Evolutionary conservation across 768 basidiomycete genomes (phyloP).

Genomic region (Clitopilus passeckerianus): DNA sequence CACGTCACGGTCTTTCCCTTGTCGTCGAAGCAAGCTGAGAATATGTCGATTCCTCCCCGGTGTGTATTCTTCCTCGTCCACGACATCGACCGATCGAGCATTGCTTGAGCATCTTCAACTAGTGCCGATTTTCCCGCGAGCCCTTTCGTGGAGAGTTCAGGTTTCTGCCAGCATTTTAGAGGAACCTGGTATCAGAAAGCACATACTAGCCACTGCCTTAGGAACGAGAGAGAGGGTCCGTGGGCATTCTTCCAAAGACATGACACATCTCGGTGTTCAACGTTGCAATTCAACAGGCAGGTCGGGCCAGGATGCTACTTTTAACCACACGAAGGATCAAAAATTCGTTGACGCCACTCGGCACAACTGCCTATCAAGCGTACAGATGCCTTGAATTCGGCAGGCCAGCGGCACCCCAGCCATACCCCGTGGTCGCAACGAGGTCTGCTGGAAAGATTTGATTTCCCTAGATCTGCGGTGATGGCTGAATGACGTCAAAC

Average conservation of each 20-base stretch:
- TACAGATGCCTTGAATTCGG: too few species aligned
- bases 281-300: not conserved
- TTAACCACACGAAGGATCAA: not conserved
- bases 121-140: constrained; percentile 44
- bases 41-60: constrained; percentile 36
- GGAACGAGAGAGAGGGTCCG: not conserved
- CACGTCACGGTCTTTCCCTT: constrained; percentile 35
- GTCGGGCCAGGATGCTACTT: not conserved
- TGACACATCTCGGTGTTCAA: not conserved
- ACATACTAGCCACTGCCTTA: not conserved
- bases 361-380: not conserved
- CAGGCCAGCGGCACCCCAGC: too few species aligned
- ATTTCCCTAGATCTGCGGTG: too few species aligned
- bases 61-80: constrained; percentile 53
- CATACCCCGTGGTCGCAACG: too few species aligned
- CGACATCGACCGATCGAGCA: constrained; percentile 37
- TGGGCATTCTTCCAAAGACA: not conserved
- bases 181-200: not conserved
- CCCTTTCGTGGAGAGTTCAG: constrained; percentile 23
- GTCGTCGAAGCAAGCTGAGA: constrained; percentile 27
- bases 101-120: constrained; percentile 33
- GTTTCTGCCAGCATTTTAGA: not conserved
- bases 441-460: too few species aligned
- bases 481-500: too few species aligned
- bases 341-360: not conserved